These are phyloP conservation scores for Eutrema yunnanense DNA, from an alignment of 345 rosid species.

Conservation along the genomic window DNA sequence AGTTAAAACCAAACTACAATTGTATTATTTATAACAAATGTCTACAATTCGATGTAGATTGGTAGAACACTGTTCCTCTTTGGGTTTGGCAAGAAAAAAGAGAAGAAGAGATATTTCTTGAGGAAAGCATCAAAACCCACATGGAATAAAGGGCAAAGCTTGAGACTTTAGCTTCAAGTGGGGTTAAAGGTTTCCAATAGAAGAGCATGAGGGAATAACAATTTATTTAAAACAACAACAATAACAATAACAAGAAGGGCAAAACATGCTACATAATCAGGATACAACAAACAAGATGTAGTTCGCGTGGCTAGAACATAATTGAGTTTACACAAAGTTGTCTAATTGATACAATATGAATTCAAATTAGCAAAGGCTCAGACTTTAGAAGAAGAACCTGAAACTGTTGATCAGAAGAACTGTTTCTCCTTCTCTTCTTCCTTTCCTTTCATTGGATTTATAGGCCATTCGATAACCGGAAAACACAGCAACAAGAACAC, in stretches of 20 bases:
- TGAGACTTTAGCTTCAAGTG: constrained; percentile 20
- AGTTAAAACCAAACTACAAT: background rate
- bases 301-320: background rate
- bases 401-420: background rate
- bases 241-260: background rate
- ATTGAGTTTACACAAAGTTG: background rate
- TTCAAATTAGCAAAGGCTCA: background rate
- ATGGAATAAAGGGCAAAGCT: constrained; percentile 20
- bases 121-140: constrained; percentile 8
- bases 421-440: too few species aligned
- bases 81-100: background rate
- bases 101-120: background rate
- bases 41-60: background rate
- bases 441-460: too few species aligned
- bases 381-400: background rate
- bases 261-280: background rate
- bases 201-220: background rate
- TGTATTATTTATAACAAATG: background rate
- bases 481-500: background rate
- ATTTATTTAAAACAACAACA: background rate
- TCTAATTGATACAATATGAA: constrained; percentile 1
- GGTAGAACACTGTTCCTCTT: constrained; percentile 5
- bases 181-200: constrained; percentile 15
- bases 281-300: constrained; percentile 13
- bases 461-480: too few species aligned